phyloP scores from a whole-genome alignment of 768 basidiomycete species.

The Lactarius hengduanensis region DNA sequence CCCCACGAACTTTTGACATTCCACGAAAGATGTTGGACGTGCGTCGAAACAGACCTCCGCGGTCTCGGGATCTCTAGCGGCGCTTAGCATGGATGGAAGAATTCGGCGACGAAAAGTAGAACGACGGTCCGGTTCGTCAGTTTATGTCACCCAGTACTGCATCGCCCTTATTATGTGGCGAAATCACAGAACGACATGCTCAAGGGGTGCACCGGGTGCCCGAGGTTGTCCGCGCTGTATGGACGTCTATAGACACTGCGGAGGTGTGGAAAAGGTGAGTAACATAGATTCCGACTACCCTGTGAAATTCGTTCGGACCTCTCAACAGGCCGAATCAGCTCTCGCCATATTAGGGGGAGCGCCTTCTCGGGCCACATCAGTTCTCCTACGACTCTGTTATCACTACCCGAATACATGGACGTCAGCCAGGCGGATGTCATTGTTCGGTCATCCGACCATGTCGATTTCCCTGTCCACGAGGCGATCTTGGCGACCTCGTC shows the following conservation, averaged over 20 bases:
- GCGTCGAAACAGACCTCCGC: background rate
- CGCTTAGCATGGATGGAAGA: background rate
- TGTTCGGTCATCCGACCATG: constrained; percentile 42
- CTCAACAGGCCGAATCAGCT: background rate
- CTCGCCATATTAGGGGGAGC: background rate
- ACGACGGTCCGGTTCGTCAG: too few species aligned
- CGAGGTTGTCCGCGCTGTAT: too few species aligned
- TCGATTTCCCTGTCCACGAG: constrained; percentile 46
- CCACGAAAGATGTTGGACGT: constrained; percentile 15
- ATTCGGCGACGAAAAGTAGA: too few species aligned
- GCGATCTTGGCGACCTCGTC: constrained; percentile 45
- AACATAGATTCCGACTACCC: too few species aligned
- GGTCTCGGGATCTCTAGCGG: background rate
- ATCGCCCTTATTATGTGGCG: too few species aligned
- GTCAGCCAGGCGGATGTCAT: constrained; percentile 39
- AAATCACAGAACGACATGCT: too few species aligned
- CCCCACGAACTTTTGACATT: constrained; percentile 11
- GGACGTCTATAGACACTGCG: too few species aligned
- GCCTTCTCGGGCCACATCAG: background rate
- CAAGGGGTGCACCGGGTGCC: too few species aligned
- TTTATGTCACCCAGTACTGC: too few species aligned
- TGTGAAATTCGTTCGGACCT: too few species aligned
- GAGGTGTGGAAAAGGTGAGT: too few species aligned
- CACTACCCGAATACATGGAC: background rate
- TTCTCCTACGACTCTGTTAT: background rate